phyloP scores from a whole-genome alignment of 768 basidiomycete genomes.

The Leccinellum luteum region DNA sequence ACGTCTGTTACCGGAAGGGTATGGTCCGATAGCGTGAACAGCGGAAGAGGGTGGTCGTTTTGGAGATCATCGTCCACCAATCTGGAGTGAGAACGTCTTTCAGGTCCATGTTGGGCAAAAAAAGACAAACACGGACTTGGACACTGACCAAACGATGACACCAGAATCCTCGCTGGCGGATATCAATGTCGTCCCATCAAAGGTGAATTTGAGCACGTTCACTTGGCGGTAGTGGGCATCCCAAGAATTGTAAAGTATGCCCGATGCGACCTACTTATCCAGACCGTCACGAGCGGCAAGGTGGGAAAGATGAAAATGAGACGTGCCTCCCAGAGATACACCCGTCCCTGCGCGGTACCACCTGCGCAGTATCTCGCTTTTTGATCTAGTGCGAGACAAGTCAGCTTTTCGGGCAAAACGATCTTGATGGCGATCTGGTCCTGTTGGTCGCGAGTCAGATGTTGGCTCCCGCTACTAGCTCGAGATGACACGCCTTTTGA shows the following conservation, averaged over 20 bases:
- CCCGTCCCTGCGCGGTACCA: slow-evolving; percentile 82
- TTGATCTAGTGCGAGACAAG: slow-evolving; percentile 73
- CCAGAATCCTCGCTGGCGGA: slow-evolving; percentile 91
- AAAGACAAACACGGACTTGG: slow-evolving; percentile 55
- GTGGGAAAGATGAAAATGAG: background rate
- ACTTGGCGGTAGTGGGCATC: slow-evolving; percentile 95
- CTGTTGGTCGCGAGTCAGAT: slow-evolving; percentile 38
- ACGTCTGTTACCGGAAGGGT: slow-evolving; percentile 88
- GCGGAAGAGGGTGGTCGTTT: slow-evolving; percentile 72
- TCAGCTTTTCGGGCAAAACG: slow-evolving; percentile 86
- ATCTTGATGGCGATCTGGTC: slow-evolving; percentile 87
- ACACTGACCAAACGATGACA: slow-evolving; percentile 84
- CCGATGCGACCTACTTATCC: slow-evolving; percentile 72
- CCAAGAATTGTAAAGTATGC: slow-evolving; percentile 88
- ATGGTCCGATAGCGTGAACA: slow-evolving; percentile 83
- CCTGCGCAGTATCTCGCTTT: slow-evolving; percentile 80
- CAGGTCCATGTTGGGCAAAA: slow-evolving; percentile 9
- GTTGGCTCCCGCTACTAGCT: background rate
- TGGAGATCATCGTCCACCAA: slow-evolving; percentile 73
- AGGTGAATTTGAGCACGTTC: slow-evolving; percentile 78
- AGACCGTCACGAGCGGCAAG: slow-evolving; percentile 20
- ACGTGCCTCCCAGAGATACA: slow-evolving; percentile 95
- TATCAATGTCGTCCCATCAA: slow-evolving; percentile 74
- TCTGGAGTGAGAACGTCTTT: slow-evolving; percentile 39
- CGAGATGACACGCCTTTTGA: slow-evolving; percentile 68